Evolutionary conservation across 164 flowering plant genomes (phyloP).

Genomic region (Liquidambar formosana): DNA sequence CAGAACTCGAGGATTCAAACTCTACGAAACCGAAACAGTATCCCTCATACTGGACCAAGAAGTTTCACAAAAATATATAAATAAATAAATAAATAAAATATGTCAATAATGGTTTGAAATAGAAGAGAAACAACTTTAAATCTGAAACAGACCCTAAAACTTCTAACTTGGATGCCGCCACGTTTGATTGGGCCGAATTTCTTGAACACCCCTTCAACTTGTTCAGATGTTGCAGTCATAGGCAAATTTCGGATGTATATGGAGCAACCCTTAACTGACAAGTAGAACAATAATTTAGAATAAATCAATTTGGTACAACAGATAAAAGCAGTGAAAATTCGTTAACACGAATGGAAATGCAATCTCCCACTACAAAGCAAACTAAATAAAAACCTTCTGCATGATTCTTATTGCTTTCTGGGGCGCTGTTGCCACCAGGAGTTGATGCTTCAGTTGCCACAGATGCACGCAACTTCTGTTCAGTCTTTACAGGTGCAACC

Average conservation of each 20-base stretch:
- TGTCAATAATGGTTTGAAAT: neutral
- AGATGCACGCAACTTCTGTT: conserved; percentile 6
- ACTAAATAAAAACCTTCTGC: conserved; percentile 13
- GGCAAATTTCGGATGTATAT: conserved; percentile 46
- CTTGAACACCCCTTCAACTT: conserved; percentile 30
- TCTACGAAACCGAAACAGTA: conserved; percentile 49
- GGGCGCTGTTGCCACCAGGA: conserved; percentile 3
- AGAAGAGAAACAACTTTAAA: neutral
- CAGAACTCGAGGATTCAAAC: conserved; percentile 31
- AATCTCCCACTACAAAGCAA: too few species aligned
- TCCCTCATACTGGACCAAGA: conserved; percentile 20
- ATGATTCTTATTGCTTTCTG: conserved; percentile 10
- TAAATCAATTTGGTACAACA: too few species aligned
- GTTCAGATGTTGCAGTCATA: conserved; percentile 29
- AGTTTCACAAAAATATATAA: too few species aligned
- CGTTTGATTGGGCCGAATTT: conserved; percentile 40
- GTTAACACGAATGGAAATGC: too few species aligned
- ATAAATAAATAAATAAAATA: neutral
- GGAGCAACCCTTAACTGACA: conserved; percentile 25
- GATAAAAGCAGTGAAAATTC: too few species aligned
- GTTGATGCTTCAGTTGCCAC: conserved; percentile 10
- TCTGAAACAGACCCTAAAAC: conserved; percentile 28
- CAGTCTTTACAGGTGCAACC: conserved; percentile 16
- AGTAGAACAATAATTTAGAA: neutral
- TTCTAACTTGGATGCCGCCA: conserved; percentile 48